Base-by-base conservation (phyloP, 345 rosid species). In the Camelina sativa region DNA sequence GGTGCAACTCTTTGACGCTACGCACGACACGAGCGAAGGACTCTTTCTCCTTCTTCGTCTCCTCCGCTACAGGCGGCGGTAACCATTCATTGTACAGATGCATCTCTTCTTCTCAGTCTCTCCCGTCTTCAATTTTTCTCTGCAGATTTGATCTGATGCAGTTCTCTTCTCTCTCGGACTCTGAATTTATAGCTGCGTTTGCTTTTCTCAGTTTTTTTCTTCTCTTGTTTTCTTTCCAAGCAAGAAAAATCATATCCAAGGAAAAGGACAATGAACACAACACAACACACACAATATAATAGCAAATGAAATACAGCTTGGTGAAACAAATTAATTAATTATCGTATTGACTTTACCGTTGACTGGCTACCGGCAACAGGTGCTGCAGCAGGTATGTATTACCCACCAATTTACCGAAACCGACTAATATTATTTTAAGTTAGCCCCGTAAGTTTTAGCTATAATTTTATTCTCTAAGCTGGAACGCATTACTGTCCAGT, bases 1-100 rank as follows among this genome's bases (percentile, higher is more conserved):
- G 86, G 83, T 84, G 80, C 40, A 77, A 78, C 40, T 73, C 81
- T 80, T 85, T 86, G 79, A 95, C 86, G 73, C 92, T 83, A 69
- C 73, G 76, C 54, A 95, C 85, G 9, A 86, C 96, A 4, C 79
- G 79, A 23, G 92, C 84, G 81, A 95, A 95, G 6, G 99, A 89
- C 63, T 92, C 88, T 37, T 80, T 80, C 85, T 95, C 99, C 74
- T 81, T 84, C 85, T 78, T 83, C 66, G 97, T 85, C 78, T 86
- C 91, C 79, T 86, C 93, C 66, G 87, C 97, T 67, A 95, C 92
- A 37, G 93, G 93, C 20, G 97, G 99, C 19, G 99, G 99, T 70
- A 95, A 75, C 99, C 96, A 92, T 28, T 85, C 97, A 83, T 95
- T 92, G 85, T 89, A 92, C 69, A 92, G 90, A 84, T 95, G 99